phyloP scores from a whole-genome alignment of 2,329 filamentous ascomycete genomes.

The Helicocarpus griseus region DNA sequence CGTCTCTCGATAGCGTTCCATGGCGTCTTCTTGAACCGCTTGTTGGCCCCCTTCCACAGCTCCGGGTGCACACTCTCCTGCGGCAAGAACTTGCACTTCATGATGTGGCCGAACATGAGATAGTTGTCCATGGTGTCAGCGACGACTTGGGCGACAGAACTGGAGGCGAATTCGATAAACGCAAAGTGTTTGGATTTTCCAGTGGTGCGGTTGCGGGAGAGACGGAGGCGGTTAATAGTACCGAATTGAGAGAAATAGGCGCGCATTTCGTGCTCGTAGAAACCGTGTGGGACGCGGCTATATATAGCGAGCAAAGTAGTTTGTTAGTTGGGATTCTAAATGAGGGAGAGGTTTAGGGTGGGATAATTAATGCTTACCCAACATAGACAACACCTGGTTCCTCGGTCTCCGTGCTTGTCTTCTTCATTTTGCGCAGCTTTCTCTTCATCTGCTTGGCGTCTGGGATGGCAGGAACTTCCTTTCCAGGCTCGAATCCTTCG shows the following conservation, averaged over 20 bases:
- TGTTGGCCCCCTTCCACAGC: slow-evolving; percentile 83
- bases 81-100: slow-evolving; percentile 75
- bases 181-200: slow-evolving; percentile 88
- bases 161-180: slow-evolving; percentile 75
- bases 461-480: slow-evolving; percentile 34
- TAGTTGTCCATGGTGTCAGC: slow-evolving; percentile 97
- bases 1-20: slow-evolving; percentile 77
- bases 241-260: slow-evolving; percentile 94
- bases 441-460: slow-evolving; percentile 39
- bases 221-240: slow-evolving; percentile 62
- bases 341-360: too few relatives aligned
- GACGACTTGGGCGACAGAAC: slow-evolving; percentile 80
- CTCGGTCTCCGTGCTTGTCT: slow-evolving; percentile 32
- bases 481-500: slow-evolving; percentile 36
- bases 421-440: slow-evolving; percentile 43
- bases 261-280: slow-evolving; percentile 94
- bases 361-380: too few relatives aligned
- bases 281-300: slow-evolving; percentile 78
- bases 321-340: too few relatives aligned
- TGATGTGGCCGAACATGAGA: slow-evolving; percentile 83
- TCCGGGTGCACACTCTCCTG: slow-evolving; percentile 67
- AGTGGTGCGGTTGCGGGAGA: slow-evolving; percentile 87
- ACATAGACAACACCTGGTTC: slow-evolving; percentile 75
- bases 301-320: slow-evolving; percentile 11
- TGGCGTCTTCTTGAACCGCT: slow-evolving; percentile 78